phyloP scores from a whole-genome alignment of 1,284 basidiomycete species.

The Ustilago bromivora region DNA sequence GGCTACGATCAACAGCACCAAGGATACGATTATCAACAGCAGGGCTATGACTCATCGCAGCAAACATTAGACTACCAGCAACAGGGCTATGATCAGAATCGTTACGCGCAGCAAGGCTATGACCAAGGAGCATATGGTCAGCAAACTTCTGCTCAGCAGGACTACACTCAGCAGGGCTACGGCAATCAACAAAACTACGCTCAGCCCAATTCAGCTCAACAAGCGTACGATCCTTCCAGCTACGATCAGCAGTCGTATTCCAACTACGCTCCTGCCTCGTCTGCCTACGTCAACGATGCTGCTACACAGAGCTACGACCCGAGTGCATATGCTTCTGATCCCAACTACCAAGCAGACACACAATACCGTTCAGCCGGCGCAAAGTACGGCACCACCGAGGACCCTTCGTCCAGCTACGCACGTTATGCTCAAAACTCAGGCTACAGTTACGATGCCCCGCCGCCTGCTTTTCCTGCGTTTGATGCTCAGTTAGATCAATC shows the following conservation, averaged over 20 bases:
- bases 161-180: slow-evolving; percentile 8
- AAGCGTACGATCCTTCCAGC: slow-evolving; percentile 18
- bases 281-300: background rate
- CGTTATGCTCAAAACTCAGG: slow-evolving; percentile 17
- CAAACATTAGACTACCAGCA: slow-evolving; percentile 19
- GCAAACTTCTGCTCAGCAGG: slow-evolving; percentile 23
- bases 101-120: slow-evolving; percentile 22
- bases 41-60: slow-evolving; percentile 23
- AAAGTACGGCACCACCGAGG: slow-evolving; percentile 11
- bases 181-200: slow-evolving; percentile 13
- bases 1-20: slow-evolving; percentile 29
- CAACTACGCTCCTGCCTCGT: slow-evolving; percentile 14
- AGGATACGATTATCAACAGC: slow-evolving; percentile 21
- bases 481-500: slow-evolving; percentile 8
- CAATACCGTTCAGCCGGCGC: slow-evolving; percentile 11
- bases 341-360: slow-evolving; percentile 10
- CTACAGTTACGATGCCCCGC: slow-evolving; percentile 17
- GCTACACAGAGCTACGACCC: slow-evolving; percentile 24
- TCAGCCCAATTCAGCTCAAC: slow-evolving; percentile 18
- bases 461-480: slow-evolving; percentile 17
- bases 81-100: slow-evolving; percentile 26
- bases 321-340: slow-evolving; percentile 19
- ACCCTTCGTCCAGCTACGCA: slow-evolving; percentile 11
- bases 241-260: slow-evolving; percentile 27
- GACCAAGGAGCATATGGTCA: slow-evolving; percentile 28